Evolutionary conservation across 1,284 basidiomycete genomes (phyloP).

Genomic region (Chondrostereum purpureum): DNA sequence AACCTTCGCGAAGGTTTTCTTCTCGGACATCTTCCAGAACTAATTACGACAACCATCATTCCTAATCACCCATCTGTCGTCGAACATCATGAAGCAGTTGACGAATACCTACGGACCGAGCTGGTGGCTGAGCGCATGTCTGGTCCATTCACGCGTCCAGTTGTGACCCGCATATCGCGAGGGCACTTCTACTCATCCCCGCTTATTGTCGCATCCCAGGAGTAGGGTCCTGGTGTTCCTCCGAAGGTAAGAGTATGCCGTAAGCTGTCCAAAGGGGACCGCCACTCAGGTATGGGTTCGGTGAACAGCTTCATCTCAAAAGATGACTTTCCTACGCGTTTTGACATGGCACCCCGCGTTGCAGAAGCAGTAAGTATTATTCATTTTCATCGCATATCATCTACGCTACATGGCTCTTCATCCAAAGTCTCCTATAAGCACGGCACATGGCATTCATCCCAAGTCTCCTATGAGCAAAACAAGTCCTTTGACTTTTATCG

Average conservation of each 20-base stretch:
- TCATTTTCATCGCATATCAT: background rate
- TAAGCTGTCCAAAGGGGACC: constrained; percentile 17
- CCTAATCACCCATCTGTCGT: constrained; percentile 6
- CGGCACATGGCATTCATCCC: background rate
- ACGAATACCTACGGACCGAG: constrained; percentile 7
- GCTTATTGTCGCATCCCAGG: constrained; percentile 15
- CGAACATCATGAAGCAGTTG: background rate
- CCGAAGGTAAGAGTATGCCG: constrained; percentile 18
- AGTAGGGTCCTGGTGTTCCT: constrained; percentile 14
- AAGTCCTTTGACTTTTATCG: background rate
- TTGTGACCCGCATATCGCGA: constrained; percentile 15
- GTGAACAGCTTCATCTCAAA: constrained; percentile 25
- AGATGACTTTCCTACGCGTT: constrained; percentile 24
- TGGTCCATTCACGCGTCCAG: constrained; percentile 6
- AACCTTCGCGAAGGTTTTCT: constrained; percentile 14
- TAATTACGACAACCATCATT: constrained; percentile 6
- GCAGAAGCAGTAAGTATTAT: background rate
- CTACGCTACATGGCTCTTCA: background rate
- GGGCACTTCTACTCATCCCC: constrained; percentile 20
- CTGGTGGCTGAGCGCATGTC: background rate
- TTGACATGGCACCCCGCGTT: constrained; percentile 17
- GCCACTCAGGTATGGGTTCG: constrained; percentile 11
- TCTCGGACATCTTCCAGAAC: constrained; percentile 13
- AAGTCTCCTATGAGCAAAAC: background rate
- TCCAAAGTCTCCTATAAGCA: background rate